Evolutionary conservation across 768 basidiomycete genomes (phyloP), one percentile per base, ranked within the genome.

Genomic region (Kondoa subrosea): DNA sequence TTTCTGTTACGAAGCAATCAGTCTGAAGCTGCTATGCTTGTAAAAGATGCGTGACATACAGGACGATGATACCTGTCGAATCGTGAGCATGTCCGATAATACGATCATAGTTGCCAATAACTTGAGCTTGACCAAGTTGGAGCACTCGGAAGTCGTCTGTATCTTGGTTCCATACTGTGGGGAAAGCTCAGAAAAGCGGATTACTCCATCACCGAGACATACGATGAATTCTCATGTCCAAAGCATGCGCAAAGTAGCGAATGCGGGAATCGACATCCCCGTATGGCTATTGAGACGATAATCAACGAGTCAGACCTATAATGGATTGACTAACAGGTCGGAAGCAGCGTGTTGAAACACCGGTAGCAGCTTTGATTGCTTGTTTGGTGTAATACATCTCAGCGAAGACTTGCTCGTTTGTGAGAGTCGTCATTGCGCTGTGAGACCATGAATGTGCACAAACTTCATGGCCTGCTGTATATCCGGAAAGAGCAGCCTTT

Each of bases 341-440:
- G n/a, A n/a, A n/a, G n/a, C n/a, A n/a, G n/a, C 82, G 85, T 0
- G 88, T 88, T 0, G 70, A 71, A 26, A 73, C 61, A 34, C 73
- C 72, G 33, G 70, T 27, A 33, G 71, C 50, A 27, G 66, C 75
- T 68, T 73, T 72, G 68, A 73, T 72, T 21, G 73, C 66, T 50
- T 71, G 67, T 56, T 69, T 66, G n/a, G 57, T 58, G 66, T 69
- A 73, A 67, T 71, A 74, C 4, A 80, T 74, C 73, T 80, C 79
- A 60, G 75, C 76, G 33, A 80, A 71, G 33, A 78, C 73, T 31
- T 77, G 72, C 67, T 78, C 78, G 73, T 80, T 79, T n/a, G 77
- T 77, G 12, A 78, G 67, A 56, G 76, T 76, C 61, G 80, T 80
- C 66, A 78, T 76, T 71, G 78, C 76, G n/a, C 73, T 73, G 69